Conservation (phyloP, 192 early-diverging fungal genomes). For the Mortierella hygrophila region DNA sequence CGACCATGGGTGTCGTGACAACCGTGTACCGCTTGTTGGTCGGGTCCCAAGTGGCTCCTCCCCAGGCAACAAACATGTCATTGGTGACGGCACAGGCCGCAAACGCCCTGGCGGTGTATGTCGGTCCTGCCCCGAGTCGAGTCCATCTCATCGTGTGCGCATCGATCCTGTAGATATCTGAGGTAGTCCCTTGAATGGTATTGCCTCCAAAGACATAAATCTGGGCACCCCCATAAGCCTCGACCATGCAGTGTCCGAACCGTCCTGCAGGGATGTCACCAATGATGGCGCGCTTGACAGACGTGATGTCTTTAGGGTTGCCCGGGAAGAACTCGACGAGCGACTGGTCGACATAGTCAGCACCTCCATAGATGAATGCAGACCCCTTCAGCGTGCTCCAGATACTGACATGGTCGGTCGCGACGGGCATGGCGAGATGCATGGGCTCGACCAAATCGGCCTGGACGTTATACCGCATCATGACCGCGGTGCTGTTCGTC, state of each 20-base stretch:
- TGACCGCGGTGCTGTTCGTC: not conserved
- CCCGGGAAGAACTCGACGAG: not conserved
- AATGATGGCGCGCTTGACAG: not conserved
- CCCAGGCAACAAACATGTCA: constrained; percentile 29
- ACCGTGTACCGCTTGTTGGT: not conserved
- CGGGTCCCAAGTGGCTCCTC: constrained; percentile 4
- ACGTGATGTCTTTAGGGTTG: not conserved
- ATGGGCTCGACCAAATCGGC: not conserved
- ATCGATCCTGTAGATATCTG: constrained; percentile 24
- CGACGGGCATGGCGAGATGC: not conserved
- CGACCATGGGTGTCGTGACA: not conserved
- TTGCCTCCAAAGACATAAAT: constrained; percentile 32
- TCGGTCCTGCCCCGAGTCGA: not conserved
- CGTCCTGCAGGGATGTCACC: not conserved
- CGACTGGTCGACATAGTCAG: not conserved
- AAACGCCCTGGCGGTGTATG: not conserved
- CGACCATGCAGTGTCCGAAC: not conserved
- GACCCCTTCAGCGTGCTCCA: not conserved
- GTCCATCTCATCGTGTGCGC: constrained; percentile 20
- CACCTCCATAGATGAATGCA: not conserved
- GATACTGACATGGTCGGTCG: not conserved
- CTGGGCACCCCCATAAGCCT: constrained; percentile 11
- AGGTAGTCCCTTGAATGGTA: not conserved
- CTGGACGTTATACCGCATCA: not conserved
- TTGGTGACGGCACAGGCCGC: constrained; percentile 12